Evolutionary conservation across 768 basidiomycete species (phyloP).

Genomic region (Russula brevipes): DNA sequence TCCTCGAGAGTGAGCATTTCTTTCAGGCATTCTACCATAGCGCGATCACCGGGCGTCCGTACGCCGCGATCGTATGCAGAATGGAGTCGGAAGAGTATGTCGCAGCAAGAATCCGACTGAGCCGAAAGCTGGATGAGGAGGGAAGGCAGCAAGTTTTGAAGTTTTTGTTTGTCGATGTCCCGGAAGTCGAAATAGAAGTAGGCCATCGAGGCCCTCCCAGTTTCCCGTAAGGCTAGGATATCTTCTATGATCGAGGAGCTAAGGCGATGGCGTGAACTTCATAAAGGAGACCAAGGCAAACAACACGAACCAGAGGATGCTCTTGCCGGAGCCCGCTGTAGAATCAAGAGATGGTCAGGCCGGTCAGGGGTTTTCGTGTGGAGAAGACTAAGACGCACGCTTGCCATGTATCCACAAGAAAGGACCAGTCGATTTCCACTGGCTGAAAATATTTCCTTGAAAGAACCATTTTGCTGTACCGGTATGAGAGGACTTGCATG

Average conservation of each 20-base stretch:
- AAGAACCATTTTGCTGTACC: not conserved
- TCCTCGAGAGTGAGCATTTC: not conserved
- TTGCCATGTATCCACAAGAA: not conserved
- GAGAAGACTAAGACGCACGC: not conserved
- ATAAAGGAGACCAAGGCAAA: no score
- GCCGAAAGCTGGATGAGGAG: not conserved
- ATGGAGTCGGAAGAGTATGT: not conserved
- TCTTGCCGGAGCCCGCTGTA: not conserved
- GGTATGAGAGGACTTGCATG: not conserved
- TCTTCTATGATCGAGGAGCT: not conserved
- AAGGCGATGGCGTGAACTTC: not conserved
- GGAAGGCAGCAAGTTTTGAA: no score
- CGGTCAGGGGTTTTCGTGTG: no score
- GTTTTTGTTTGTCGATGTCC: no score
- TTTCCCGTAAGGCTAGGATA: not conserved
- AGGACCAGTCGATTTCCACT: not conserved
- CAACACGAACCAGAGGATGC: conserved; percentile 1
- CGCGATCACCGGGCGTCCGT: not conserved
- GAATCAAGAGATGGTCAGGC: not conserved
- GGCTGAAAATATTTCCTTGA: not conserved
- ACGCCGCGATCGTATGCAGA: not conserved
- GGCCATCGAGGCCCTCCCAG: not conserved
- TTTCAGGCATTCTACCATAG: not conserved
- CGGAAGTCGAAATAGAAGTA: no score
- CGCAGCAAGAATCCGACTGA: not conserved